Evolutionary conservation across 108 stramenopile species (phyloP).

Genomic region (Conticribra weissflogii): DNA sequence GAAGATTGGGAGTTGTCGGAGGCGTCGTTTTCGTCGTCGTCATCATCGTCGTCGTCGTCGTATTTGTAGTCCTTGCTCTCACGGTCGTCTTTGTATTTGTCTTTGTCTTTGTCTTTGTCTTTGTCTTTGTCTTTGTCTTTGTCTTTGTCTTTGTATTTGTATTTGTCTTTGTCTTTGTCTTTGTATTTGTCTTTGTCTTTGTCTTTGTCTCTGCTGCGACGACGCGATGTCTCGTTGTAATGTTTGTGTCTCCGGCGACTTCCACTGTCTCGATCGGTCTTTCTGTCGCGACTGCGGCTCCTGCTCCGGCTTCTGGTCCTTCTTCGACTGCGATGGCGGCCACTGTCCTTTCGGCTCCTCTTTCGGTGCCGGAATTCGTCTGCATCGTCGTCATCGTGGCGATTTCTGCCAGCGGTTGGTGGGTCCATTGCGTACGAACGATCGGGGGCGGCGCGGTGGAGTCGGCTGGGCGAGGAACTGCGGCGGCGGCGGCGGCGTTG

Average conservation of each 20-base stretch:
- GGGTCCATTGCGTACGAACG: too few species aligned
- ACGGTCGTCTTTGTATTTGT: background rate
- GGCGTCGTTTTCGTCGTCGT: background rate
- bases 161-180: too few species aligned
- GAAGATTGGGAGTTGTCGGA: background rate
- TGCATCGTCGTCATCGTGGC: background rate
- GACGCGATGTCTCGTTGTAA: too few species aligned
- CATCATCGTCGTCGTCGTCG: background rate
- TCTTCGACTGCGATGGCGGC: conserved; percentile 3
- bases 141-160: background rate
- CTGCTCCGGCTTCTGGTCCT: too few species aligned
- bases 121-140: background rate
- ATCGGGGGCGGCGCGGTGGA: too few species aligned
- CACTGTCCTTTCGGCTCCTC: background rate
- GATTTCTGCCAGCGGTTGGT: too few species aligned
- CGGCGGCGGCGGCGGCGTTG: too few species aligned
- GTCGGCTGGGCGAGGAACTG: too few species aligned
- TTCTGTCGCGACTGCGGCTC: background rate
- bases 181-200: too few species aligned
- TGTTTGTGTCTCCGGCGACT: too few species aligned
- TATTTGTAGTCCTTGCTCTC: background rate
- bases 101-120: background rate
- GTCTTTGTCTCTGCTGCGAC: too few species aligned
- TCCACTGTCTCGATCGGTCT: too few species aligned
- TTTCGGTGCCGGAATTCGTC: background rate